Evolutionary conservation across 495 filamentous ascomycete genomes (phyloP).

Genomic region (Usnea hakonensis): DNA sequence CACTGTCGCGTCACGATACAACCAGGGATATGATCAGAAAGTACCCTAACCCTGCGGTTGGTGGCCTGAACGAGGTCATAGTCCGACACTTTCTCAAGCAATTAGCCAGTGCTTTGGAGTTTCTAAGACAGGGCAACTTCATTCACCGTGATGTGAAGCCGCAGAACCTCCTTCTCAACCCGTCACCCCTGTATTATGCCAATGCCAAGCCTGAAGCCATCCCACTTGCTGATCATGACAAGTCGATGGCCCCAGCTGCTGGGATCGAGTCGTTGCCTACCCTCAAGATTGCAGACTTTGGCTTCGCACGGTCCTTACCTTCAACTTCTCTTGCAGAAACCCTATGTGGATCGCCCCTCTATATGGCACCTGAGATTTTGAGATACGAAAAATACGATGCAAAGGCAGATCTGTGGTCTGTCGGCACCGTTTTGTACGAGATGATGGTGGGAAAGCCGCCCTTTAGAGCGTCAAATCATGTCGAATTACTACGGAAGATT

Average conservation of each 20-base stretch:
- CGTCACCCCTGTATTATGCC: slow-evolving; percentile 60
- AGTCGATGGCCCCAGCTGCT: slow-evolving; percentile 69
- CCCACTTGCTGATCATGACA: slow-evolving; percentile 58
- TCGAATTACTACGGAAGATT: slow-evolving; percentile 86
- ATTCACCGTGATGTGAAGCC: slow-evolving; percentile 98
- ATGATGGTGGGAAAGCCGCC: slow-evolving; percentile 89
- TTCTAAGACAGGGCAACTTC: slow-evolving; percentile 72
- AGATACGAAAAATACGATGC: slow-evolving; percentile 96
- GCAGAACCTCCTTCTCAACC: slow-evolving; percentile 87
- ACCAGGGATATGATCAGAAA: slow-evolving; percentile 81
- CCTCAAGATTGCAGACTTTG: slow-evolving; percentile 96
- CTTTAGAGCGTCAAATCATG: slow-evolving; percentile 87
- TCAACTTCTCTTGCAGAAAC: slow-evolving; percentile 88
- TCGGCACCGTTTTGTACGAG: slow-evolving; percentile 89
- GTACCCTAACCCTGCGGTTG: slow-evolving; percentile 73
- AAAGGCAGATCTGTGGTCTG: slow-evolving; percentile 94
- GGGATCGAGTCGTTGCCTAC: slow-evolving; percentile 85
- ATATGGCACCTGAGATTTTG: slow-evolving; percentile 98
- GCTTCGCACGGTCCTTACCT: slow-evolving; percentile 86
- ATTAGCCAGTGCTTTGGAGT: slow-evolving; percentile 83
- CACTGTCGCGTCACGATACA: slow-evolving; percentile 61
- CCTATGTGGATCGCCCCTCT: slow-evolving; percentile 92
- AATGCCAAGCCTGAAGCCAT: slow-evolving; percentile 41
- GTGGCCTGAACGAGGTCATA: slow-evolving; percentile 86
- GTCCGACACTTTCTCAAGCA: slow-evolving; percentile 95